These are phyloP conservation scores for Ceratocystis destructans DNA, from an alignment of 2,329 filamentous ascomycete species.

Conservation along the genomic window DNA sequence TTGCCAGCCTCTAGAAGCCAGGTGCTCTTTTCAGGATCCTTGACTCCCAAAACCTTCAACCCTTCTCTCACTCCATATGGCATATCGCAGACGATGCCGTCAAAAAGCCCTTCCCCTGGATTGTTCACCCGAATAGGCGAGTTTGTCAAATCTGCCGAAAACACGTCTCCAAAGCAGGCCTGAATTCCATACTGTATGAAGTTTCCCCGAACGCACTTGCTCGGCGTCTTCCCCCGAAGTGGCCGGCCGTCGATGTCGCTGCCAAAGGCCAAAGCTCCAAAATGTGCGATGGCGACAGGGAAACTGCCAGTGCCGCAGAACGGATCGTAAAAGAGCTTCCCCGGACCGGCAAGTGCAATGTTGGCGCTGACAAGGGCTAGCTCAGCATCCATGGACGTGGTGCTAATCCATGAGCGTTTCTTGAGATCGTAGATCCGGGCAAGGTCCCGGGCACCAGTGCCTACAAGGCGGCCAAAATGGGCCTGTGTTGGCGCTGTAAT, in stretches of 20 bases:
- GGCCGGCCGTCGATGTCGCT: conserved; percentile 89
- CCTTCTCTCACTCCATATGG: conserved; percentile 93
- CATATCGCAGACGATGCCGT: conserved; percentile 89
- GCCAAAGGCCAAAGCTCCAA: conserved; percentile 69
- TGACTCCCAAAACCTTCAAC: conserved; percentile 68
- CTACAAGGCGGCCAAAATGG: conserved; percentile 61
- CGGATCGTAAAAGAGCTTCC: conserved; percentile 82
- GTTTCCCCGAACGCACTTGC: conserved; percentile 48
- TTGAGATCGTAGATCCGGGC: conserved; percentile 74
- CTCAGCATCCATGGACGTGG: conserved; percentile 95
- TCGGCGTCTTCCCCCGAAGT: conserved; percentile 56
- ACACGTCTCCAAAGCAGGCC: conserved; percentile 56
- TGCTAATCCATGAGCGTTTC: conserved; percentile 84
- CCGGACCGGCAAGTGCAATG: conserved; percentile 66
- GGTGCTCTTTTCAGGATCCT: conserved; percentile 47
- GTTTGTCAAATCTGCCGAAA: conserved; percentile 79
- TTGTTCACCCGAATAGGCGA: conserved; percentile 49
- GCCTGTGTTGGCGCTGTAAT: conserved; percentile 26
- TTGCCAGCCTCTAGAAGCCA: conserved; percentile 56
- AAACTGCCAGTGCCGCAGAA: conserved; percentile 95
- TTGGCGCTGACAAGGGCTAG: conserved; percentile 85
- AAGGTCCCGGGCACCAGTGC: conserved; percentile 50
- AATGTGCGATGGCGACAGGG: conserved; percentile 76
- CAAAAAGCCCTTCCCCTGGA: conserved; percentile 46
- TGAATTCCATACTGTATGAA: conserved; percentile 70